phyloP scores from a whole-genome alignment of 2,329 filamentous ascomycete genomes.

The Orbilia ellipsospora region DNA sequence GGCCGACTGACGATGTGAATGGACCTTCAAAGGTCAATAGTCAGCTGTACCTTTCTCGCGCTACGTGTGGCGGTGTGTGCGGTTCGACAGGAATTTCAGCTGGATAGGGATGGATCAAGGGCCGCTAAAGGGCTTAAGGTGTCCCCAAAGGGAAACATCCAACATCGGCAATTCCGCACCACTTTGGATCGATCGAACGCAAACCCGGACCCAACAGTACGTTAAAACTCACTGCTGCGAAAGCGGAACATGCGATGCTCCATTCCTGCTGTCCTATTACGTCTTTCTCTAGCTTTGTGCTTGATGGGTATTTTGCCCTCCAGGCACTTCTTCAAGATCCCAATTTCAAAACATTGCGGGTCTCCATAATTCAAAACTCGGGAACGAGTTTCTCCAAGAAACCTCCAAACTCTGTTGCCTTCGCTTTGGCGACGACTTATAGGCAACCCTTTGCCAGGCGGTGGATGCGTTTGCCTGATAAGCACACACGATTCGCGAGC shows the following conservation, averaged over 20 bases:
- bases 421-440: slow-evolving; percentile 10
- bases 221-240: slow-evolving; percentile 15
- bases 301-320: no score
- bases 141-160: slow-evolving; percentile 1
- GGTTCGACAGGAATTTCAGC: slow-evolving; percentile 44
- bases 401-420: slow-evolving; percentile 9
- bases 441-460: slow-evolving; percentile 42
- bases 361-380: not conserved
- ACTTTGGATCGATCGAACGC: slow-evolving; percentile 6
- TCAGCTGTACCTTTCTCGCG: slow-evolving; percentile 11
- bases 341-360: no score
- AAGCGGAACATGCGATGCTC: slow-evolving; percentile 36
- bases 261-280: not conserved
- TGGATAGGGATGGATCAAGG: slow-evolving; percentile 46
- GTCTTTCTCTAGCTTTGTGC: no score
- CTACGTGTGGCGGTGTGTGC: slow-evolving; percentile 41
- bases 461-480: slow-evolving; percentile 50
- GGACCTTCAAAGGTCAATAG: slow-evolving; percentile 12
- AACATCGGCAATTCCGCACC: slow-evolving; percentile 52
- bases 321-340: no score
- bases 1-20: no score
- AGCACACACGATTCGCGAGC: slow-evolving; percentile 3
- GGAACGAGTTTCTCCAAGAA: not conserved
- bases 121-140: slow-evolving; percentile 4
- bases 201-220: not conserved